These are phyloP conservation scores for Alternaria tenuissima DNA, from an alignment of 2,329 filamentous ascomycete genomes.

Conservation along the genomic window DNA sequence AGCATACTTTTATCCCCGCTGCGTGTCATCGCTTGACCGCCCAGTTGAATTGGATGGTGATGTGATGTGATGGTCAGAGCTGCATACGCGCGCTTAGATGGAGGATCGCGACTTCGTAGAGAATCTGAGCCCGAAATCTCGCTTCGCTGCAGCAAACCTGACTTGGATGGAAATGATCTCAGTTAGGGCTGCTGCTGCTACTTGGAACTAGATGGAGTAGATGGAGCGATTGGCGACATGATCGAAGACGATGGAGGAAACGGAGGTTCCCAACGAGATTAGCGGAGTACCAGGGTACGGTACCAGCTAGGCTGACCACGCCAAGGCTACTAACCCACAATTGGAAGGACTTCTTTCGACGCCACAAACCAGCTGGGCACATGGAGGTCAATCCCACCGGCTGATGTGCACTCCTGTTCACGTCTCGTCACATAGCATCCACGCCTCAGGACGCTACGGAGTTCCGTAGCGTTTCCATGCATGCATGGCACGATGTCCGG, in stretches of 20 bases:
- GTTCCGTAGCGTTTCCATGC: background rate
- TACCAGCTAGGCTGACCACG: background rate
- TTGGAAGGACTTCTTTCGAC: background rate
- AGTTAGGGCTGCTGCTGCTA: background rate
- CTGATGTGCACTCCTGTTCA: background rate
- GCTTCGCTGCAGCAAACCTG: conserved; percentile 10
- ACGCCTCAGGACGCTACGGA: background rate
- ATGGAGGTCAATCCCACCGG: background rate
- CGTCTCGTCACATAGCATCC: background rate
- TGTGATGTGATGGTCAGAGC: conserved; percentile 3
- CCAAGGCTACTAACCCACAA: conserved; percentile 8
- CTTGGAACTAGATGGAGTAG: conserved; percentile 4
- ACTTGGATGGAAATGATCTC: conserved; percentile 4
- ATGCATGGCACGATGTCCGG: background rate
- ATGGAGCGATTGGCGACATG: conserved; percentile 10
- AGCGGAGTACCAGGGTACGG: background rate
- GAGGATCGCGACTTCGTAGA: conserved; percentile 2
- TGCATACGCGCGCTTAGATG: conserved; percentile 14
- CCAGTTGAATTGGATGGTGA: background rate
- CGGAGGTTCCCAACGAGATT: background rate
- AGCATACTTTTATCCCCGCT: background rate
- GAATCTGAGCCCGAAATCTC: conserved; percentile 4
- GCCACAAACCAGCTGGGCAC: background rate
- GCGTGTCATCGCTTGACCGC: background rate
- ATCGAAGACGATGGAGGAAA: conserved; percentile 5